Percentiles rank a stretch among this genome's conserved stretches.
Evolutionary conservation across 306 rosid genomes (phyloP).

Genomic region (Cicer arietinum): DNA sequence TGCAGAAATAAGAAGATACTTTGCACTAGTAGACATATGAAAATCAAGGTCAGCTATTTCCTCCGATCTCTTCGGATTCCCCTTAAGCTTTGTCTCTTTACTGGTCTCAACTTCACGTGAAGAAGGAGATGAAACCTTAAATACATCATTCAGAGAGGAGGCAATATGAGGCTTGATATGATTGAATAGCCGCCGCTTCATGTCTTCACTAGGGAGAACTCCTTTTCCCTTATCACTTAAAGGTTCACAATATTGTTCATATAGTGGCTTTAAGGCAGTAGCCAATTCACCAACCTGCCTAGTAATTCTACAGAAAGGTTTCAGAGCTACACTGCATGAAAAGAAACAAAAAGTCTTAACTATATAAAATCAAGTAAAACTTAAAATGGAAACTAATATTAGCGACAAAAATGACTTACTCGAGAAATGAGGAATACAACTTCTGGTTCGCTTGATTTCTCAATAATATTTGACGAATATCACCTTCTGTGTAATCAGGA

Average conservation of each 20-base stretch:
- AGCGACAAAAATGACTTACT: conserved; percentile 53
- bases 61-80: conserved; percentile 53
- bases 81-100: conserved; percentile 60
- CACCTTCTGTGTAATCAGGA: conserved; percentile 78
- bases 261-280: conserved; percentile 63
- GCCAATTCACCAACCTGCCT: conserved; percentile 77
- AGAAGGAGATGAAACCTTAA: conserved; percentile 64
- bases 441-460: conserved; percentile 68
- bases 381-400: conserved; percentile 16
- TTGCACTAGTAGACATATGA: conserved; percentile 88
- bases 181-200: conserved; percentile 64
- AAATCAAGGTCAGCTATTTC: conserved; percentile 67
- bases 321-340: conserved; percentile 65
- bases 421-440: conserved; percentile 79
- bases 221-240: conserved; percentile 52
- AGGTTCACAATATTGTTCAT: conserved; percentile 72
- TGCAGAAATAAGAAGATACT: conserved; percentile 93
- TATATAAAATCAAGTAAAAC: conserved; percentile 31
- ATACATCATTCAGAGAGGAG: conserved; percentile 75
- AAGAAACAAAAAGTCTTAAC: conserved; percentile 39
- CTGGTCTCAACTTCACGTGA: conserved; percentile 53
- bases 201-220: conserved; percentile 68
- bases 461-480: conserved; percentile 66
- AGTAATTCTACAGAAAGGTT: conserved; percentile 74
- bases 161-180: conserved; percentile 68